Evolutionary conservation across 768 basidiomycete genomes (phyloP).

Genomic region (Mycena chlorophos): DNA sequence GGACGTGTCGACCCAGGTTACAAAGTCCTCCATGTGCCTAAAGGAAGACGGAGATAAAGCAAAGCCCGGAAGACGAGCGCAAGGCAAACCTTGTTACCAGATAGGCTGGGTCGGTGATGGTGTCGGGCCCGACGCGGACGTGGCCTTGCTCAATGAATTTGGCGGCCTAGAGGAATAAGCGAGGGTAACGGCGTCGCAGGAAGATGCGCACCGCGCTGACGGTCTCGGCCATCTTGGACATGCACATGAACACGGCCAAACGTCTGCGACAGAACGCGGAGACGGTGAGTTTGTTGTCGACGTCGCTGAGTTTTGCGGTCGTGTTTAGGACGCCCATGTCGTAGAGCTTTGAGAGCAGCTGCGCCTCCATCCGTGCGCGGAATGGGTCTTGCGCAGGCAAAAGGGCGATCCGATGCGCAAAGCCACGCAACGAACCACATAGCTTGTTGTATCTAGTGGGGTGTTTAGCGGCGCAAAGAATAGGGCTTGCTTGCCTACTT

Average conservation of each 20-base stretch:
- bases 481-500: conserved; percentile 51
- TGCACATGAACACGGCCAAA: conserved; percentile 89
- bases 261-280: conserved; percentile 91
- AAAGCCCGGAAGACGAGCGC: background rate
- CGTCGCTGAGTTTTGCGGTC: conserved; percentile 85
- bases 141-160: conserved; percentile 99
- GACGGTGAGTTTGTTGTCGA: conserved; percentile 96
- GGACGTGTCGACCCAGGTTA: conserved; percentile 98
- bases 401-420: conserved; percentile 83
- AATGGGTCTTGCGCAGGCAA: conserved; percentile 90
- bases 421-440: conserved; percentile 80
- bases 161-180: conserved; percentile 64
- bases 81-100: conserved; percentile 77
- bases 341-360: conserved; percentile 91
- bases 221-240: conserved; percentile 92
- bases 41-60: conserved; percentile 1
- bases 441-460: conserved; percentile 84
- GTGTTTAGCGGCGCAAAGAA: background rate
- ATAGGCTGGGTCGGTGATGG: conserved; percentile 94
- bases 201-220: conserved; percentile 78
- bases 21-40: conserved; percentile 98
- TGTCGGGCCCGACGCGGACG: conserved; percentile 93
- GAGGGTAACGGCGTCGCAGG: conserved; percentile 6
- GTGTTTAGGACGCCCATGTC: conserved; percentile 93
- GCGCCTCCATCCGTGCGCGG: conserved; percentile 78